Evolutionary conservation across 1,284 basidiomycete species (phyloP).

Genomic region (Ceratobasidium sp.): DNA sequence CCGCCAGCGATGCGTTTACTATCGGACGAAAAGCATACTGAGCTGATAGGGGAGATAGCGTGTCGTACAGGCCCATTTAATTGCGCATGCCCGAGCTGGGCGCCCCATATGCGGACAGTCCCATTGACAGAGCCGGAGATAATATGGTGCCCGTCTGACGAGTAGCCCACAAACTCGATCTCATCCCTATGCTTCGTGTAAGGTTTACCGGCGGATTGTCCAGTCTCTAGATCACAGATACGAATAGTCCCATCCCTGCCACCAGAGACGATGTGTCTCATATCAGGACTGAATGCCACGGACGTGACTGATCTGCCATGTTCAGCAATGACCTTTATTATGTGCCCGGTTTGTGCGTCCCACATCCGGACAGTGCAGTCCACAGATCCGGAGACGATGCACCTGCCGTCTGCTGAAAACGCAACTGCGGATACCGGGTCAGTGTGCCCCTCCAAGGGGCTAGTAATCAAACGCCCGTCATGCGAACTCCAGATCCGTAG

Average conservation of each 20-base stretch:
- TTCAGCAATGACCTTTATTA: background rate
- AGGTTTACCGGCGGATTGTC: no score
- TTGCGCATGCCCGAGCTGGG: background rate
- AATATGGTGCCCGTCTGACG: background rate
- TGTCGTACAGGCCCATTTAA: background rate
- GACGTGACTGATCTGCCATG: background rate
- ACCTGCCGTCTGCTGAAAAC: background rate
- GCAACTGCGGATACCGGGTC: background rate
- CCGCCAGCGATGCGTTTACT: background rate
- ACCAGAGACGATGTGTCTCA: conserved; percentile 27
- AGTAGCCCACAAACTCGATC: no score
- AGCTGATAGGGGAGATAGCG: no score
- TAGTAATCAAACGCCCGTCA: background rate
- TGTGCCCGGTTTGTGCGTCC: background rate
- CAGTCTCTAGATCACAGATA: conserved; percentile 35
- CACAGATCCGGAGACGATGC: background rate
- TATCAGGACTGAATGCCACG: conserved; percentile 14
- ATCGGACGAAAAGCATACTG: background rate
- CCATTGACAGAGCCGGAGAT: background rate
- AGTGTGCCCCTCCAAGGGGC: background rate
- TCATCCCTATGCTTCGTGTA: no score
- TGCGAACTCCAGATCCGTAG: conserved; percentile 6
- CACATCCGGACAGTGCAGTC: conserved; percentile 1
- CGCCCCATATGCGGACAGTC: background rate
- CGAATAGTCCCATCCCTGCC: conserved; percentile 43